Evolutionary conservation across 1,139 yeast species (phyloP).

Genomic region (Groenewaldozyma sp.): DNA sequence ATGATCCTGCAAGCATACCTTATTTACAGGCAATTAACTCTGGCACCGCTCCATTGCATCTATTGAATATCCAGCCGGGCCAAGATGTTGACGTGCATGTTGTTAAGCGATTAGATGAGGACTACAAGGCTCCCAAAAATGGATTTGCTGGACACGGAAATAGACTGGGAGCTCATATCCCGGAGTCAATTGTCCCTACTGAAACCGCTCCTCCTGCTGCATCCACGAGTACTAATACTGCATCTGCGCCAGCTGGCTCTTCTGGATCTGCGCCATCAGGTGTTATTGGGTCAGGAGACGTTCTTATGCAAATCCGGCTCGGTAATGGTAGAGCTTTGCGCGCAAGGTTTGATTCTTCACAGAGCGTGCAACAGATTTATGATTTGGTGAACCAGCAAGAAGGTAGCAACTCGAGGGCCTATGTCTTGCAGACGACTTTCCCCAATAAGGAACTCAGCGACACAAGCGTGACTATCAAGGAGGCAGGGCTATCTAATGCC

Average conservation of each 20-base stretch:
- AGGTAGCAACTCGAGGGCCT: conserved; percentile 40
- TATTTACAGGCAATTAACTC: conserved; percentile 72
- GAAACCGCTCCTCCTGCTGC: conserved; percentile 15
- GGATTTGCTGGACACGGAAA: conserved; percentile 84
- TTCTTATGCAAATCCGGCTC: conserved; percentile 72
- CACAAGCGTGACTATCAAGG: conserved; percentile 47
- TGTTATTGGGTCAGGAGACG: conserved; percentile 50
- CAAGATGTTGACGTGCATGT: conserved; percentile 96
- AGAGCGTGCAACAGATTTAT: conserved; percentile 59
- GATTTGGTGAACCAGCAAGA: conserved; percentile 50
- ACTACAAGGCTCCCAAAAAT: conserved; percentile 67
- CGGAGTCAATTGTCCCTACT: conserved; percentile 22
- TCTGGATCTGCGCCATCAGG: conserved; percentile 11
- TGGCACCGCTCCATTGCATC: conserved; percentile 87
- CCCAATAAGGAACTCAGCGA: conserved; percentile 72
- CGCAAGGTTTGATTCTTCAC: conserved; percentile 55
- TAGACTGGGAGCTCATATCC: conserved; percentile 82
- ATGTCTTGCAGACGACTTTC: conserved; percentile 69
- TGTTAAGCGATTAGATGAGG: conserved; percentile 71
- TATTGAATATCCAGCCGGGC: conserved; percentile 75
- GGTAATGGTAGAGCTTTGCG: conserved; percentile 71
- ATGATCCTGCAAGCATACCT: conserved; percentile 76
- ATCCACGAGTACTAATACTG: conserved; percentile 13
- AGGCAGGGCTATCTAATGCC: conserved; percentile 71
- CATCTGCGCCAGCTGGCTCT: conserved; percentile 10